Percentiles rank a stretch among this genome's conserved stretches.
Conservation (phyloP, 805 yeast genomes). For the Kazachstania bromeliacearum region DNA sequence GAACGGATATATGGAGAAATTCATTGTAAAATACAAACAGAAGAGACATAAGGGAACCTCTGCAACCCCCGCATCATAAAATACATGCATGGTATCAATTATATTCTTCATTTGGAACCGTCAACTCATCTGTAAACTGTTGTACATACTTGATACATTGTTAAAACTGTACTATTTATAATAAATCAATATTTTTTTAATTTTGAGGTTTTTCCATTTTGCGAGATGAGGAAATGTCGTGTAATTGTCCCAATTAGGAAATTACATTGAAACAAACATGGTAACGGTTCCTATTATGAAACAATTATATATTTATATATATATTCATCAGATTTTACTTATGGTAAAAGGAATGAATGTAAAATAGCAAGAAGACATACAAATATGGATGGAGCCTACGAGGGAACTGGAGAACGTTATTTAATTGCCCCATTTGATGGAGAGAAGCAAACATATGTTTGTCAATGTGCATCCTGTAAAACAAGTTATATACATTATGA, state of each 20-base stretch:
- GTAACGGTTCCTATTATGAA: constrained; percentile 2
- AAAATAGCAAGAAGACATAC: not conserved
- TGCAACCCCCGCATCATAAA: not conserved
- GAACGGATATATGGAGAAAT: constrained; percentile 58
- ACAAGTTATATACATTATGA: constrained; percentile 2
- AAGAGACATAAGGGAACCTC: constrained; percentile 22
- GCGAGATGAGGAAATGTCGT: constrained; percentile 2
- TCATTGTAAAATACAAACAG: constrained; percentile 37
- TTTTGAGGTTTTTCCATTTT: constrained; percentile 30
- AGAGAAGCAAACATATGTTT: constrained; percentile 8
- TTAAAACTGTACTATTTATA: too few species aligned
- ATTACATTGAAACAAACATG: constrained; percentile 2
- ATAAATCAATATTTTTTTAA: too few species aligned
- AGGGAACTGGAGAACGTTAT: constrained; percentile 1
- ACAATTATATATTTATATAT: too few species aligned
- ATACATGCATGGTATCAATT: not conserved
- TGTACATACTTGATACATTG: too few species aligned
- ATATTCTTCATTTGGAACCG: too few species aligned
- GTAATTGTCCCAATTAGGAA: constrained; percentile 10
- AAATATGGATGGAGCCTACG: constrained; percentile 1
- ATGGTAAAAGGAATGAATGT: not conserved
- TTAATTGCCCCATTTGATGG: constrained; percentile 14
- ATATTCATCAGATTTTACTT: too few species aligned
- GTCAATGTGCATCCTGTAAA: constrained; percentile 21
- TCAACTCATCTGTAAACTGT: too few species aligned